These are phyloP conservation scores for Litsea cubeba DNA, from an alignment of 164 flowering plant species.

Conservation along the genomic window DNA sequence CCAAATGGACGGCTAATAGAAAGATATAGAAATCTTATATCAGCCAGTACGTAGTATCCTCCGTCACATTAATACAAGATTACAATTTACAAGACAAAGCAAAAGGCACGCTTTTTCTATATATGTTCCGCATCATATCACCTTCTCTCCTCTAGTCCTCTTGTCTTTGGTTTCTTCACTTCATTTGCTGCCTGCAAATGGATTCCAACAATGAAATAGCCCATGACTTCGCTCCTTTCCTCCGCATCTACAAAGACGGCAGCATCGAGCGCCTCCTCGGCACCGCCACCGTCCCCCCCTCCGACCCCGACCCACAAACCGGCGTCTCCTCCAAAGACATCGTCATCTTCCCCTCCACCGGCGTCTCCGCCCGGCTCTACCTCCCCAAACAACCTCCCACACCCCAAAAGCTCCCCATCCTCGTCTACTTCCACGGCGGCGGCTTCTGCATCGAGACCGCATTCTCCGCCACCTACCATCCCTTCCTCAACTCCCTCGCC, in stretches of 20 bases:
- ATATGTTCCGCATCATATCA: too few species aligned
- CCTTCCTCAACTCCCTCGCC: slow-evolving; percentile 25
- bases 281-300: slow-evolving; percentile 16
- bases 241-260: slow-evolving; percentile 26
- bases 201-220: not conserved
- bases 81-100: too few species aligned
- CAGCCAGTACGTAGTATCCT: too few species aligned
- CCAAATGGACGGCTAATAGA: too few species aligned
- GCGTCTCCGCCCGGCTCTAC: slow-evolving; percentile 19
- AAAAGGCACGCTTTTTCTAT: too few species aligned
- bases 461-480: slow-evolving; percentile 23
- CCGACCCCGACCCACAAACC: slow-evolving; percentile 15
- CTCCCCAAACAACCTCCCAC: slow-evolving; percentile 8
- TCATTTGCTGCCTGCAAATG: not conserved
- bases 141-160: not conserved
- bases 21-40: too few species aligned
- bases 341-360: slow-evolving; percentile 3
- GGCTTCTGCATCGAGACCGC: slow-evolving; percentile 46
- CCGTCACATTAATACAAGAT: too few species aligned
- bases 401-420: slow-evolving; percentile 30
- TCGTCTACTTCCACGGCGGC: slow-evolving; percentile 59
- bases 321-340: slow-evolving; percentile 26
- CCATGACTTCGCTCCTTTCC: slow-evolving; percentile 5
- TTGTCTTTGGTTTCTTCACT: not conserved
- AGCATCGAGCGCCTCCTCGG: slow-evolving; percentile 19